Conservation (phyloP, 495 filamentous ascomycete genomes). For the Aspergillus sparsus region DNA sequence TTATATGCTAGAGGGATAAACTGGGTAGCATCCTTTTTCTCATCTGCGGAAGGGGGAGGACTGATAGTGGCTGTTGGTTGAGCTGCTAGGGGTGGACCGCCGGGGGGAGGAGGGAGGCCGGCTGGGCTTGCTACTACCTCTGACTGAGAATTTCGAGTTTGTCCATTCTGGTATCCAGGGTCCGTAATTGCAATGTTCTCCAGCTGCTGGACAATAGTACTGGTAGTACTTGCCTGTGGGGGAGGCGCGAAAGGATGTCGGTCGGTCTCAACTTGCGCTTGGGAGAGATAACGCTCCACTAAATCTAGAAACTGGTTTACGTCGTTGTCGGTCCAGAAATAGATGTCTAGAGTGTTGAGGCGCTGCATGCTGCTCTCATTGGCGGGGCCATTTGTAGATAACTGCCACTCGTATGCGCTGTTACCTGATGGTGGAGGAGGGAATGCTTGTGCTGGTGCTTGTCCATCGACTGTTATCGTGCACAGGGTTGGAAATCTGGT, state of each 20-base stretch:
- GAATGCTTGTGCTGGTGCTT: conserved; percentile 28
- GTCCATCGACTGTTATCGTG: conserved; percentile 70
- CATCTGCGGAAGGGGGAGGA: conserved; percentile 33
- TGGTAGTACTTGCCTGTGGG: conserved; percentile 64
- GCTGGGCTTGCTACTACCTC: conserved; percentile 34
- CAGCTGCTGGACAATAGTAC: conserved; percentile 79
- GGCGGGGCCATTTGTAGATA: conserved; percentile 68
- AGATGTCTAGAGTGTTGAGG: conserved; percentile 82
- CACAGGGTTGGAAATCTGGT: conserved; percentile 76
- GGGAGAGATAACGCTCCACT: conserved; percentile 59
- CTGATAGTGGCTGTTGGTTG: conserved; percentile 25
- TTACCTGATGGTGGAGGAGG: conserved; percentile 43
- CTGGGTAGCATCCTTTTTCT: conserved; percentile 45
- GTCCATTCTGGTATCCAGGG: conserved; percentile 57
- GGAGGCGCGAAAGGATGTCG: conserved; percentile 48
- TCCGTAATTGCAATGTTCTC: conserved; percentile 77
- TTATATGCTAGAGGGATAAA: conserved; percentile 86
- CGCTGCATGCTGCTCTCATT: conserved; percentile 71
- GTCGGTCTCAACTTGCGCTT: conserved; percentile 56
- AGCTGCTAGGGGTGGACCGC: conserved; percentile 35
- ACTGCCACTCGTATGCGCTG: conserved; percentile 69
- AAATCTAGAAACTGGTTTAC: conserved; percentile 70
- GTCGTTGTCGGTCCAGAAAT: conserved; percentile 83
- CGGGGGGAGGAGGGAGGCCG: conserved; percentile 41
- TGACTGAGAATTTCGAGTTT: conserved; percentile 50